Base-by-base conservation (phyloP, 345 rosid species). In the Acer saccharum region DNA sequence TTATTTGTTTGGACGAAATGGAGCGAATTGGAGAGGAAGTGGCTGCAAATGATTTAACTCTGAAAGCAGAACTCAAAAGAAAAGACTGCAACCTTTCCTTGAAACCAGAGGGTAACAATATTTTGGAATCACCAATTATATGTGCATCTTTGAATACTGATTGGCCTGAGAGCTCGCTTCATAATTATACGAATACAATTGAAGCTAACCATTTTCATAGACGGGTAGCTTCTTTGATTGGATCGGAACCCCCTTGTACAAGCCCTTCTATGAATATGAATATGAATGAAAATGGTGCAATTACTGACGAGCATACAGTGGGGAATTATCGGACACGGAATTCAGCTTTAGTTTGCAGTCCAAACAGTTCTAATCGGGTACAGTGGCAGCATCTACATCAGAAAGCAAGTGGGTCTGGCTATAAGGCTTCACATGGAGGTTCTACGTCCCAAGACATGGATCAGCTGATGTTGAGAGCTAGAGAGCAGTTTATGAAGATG, bases 21-120 rank as follows among this genome's bases (percentile, higher is more conserved):
- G 91, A 86, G 35, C 69, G 82, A 84, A 74, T 78, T 18, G 88
- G 80, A 68, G 86, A 87, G 77, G 87, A 86, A 63, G 80, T 76
- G 20, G 83, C 77, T 39, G 78, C 84, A 54, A 86, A 75, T 70
- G 83, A 79, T 70, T 69, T 71, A 76, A 74, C 65, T 55, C 80
- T 68, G 39, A 70, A 77, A 65, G 52, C 72, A 72, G 80, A 82
- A 43, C 70, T 82, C 52, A 78, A 75, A 72, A 66, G 70, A 54
- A 69, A 82, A 77, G 86, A 73, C 1, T 76, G 79, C 65, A 78
- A 73, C 78, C 71, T 83, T 81, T 82, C 89, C 29, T 76, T 84
- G 78, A 86, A 82, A 79, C 75, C 81, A 17, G 88, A 81, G 71
- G 82, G 32, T 50, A 83, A 55, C 4, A 75, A 82, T 79, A 46